Evolutionary conservation across 2,329 filamentous ascomycete genomes (phyloP).

Genomic region (Cladophialophora yegresii): DNA sequence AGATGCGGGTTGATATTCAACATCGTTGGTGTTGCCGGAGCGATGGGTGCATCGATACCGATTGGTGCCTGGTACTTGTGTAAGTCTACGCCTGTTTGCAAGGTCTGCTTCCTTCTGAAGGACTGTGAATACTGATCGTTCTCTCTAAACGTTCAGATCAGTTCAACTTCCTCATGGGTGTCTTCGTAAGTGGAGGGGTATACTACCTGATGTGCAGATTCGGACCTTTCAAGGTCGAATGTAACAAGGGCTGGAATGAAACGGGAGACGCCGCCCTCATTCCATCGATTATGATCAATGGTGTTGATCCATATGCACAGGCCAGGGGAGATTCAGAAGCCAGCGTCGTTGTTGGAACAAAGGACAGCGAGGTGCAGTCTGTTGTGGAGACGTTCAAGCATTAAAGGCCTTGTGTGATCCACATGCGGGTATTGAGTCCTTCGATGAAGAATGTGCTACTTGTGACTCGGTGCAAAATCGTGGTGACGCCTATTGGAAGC

Average conservation of each 20-base stretch:
- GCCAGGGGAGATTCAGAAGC: too few relatives aligned
- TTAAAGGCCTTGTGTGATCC: too few relatives aligned
- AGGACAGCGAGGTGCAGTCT: too few relatives aligned
- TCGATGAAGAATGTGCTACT: conserved; percentile 5
- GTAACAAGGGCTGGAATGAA: conserved; percentile 9
- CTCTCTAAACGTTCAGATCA: conserved; percentile 53
- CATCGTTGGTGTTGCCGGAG: conserved; percentile 85
- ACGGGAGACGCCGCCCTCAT: conserved; percentile 7
- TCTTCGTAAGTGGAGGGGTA: conserved; percentile 64
- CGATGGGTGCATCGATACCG: conserved; percentile 58
- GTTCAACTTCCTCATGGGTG: conserved; percentile 84
- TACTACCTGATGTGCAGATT: conserved; percentile 72
- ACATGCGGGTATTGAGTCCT: neutral
- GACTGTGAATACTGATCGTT: too few relatives aligned
- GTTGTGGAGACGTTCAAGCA: too few relatives aligned
- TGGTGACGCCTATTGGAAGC: too few relatives aligned
- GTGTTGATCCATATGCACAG: conserved; percentile 5
- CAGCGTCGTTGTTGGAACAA: too few relatives aligned
- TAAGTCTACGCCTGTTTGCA: conserved; percentile 1
- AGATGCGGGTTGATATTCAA: conserved; percentile 80
- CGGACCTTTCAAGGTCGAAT: conserved; percentile 58
- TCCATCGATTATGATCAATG: conserved; percentile 15
- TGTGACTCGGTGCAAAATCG: too few relatives aligned
- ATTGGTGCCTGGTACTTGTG: conserved; percentile 17
- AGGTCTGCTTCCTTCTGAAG: neutral